Base-by-base conservation (phyloP, 2,329 filamentous ascomycete genomes). In the Clathrospora elynae region DNA sequence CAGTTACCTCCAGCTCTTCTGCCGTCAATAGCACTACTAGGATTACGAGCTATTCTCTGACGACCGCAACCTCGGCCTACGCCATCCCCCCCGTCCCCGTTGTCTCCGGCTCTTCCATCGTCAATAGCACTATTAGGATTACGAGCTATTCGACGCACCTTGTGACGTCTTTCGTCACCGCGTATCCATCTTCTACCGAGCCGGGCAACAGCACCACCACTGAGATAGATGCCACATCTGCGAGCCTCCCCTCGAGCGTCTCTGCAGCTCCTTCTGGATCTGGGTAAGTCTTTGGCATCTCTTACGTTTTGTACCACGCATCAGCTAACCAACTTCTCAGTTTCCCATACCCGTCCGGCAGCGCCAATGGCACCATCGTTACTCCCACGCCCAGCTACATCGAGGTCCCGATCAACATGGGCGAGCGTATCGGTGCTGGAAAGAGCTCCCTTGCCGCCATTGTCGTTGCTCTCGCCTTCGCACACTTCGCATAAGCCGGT, bases 401-500 rank as follows among this genome's bases (percentile, higher is more conserved):
- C 32, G 50, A 55, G 18, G 31, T 57, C 2, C 56, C 57, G 4
- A 42, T 55, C 52, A 67, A 62, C 36, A 49, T 51, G 20, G 62
- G 57, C 16, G 51, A 59, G 20, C 18, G 53, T 8, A 34, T 63
- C 9, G 42, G 51, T n/a, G 49, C 48, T 12, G 51, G 57, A 23
- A 61, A 56, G 51, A 54, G 56, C 26, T 59, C 60, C 6, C 38
- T 64, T 24, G 55, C 48, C 24, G 61, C 61, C 25, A 58, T 66
- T 28, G 45, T 61, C 25, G 46, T 65, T 13, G 54, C 62, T 16
- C 38, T 67, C 32, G 53, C 46, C 4, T 61, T 66, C 32, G 55
- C 55, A n/a, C 54, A 57, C 42, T 54, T 63, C 44, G 53, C 54
- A 49, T 65, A 55, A 52, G 24, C 24, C 32, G 7, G 23, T 20